Percentiles rank a stretch among this genome's conserved stretches.
phyloP scores from a whole-genome alignment of 495 filamentous ascomycete genomes.

The Alectoria sarmentosa region DNA sequence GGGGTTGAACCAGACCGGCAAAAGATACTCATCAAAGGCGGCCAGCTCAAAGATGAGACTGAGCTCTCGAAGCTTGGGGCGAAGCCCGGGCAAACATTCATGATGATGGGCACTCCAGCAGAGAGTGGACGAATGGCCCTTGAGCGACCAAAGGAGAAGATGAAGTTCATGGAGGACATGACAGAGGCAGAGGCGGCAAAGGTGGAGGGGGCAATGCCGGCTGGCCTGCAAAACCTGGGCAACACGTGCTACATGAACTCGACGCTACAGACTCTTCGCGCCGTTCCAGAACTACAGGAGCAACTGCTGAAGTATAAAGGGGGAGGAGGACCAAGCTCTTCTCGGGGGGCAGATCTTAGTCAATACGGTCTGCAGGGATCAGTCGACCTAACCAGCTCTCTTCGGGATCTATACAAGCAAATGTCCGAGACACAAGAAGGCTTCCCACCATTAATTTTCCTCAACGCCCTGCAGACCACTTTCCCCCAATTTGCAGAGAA shows the following conservation, averaged over 20 bases:
- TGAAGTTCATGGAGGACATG: constrained; percentile 96
- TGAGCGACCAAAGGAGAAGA: constrained; percentile 67
- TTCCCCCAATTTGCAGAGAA: constrained; percentile 95
- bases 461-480: constrained; percentile 67
- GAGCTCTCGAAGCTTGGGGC: constrained; percentile 74
- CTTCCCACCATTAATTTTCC: constrained; percentile 77
- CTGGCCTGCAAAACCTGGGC: constrained; percentile 85
- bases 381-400: constrained; percentile 68
- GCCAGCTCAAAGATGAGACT: constrained; percentile 91
- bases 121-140: constrained; percentile 48
- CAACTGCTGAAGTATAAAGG: constrained; percentile 59
- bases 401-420: constrained; percentile 83
- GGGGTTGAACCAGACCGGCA: constrained; percentile 94
- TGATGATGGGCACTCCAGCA: constrained; percentile 94
- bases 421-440: constrained; percentile 91
- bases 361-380: constrained; percentile 54
- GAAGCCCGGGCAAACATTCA: constrained; percentile 80
- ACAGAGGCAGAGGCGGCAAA: constrained; percentile 86
- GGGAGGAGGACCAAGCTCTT: constrained; percentile 26
- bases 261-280: constrained; percentile 79
- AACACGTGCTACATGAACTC: constrained; percentile 99
- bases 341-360: constrained; percentile 43
- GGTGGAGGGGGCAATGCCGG: constrained; percentile 74
- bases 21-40: constrained; percentile 90
- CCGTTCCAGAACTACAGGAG: constrained; percentile 85